phyloP scores from a whole-genome alignment of 148 eudicot genomes.

The Rhododendron vialii region DNA sequence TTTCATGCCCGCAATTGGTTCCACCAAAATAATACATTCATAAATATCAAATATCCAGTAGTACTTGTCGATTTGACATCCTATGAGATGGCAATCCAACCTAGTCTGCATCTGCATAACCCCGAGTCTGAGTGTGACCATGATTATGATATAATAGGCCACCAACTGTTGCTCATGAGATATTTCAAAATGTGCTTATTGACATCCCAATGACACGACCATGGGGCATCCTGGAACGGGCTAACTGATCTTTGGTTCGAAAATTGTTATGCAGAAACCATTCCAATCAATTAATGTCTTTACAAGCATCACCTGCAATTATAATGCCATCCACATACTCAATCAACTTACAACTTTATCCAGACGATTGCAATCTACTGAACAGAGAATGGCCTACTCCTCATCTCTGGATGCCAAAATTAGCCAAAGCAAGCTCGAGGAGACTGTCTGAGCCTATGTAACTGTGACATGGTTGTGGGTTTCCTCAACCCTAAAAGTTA shows the following conservation, averaged over 20 bases:
- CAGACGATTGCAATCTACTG: neutral
- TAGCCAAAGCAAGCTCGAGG: neutral
- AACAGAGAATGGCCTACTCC: neutral
- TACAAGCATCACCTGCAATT: neutral
- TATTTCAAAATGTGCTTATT: neutral
- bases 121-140: neutral
- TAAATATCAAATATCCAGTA: neutral
- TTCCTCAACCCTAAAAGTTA: neutral
- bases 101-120: neutral
- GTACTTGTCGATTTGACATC: neutral
- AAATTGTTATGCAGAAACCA: neutral
- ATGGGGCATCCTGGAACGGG: neutral
- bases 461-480: neutral
- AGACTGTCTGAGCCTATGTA: neutral
- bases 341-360: neutral
- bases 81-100: neutral
- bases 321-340: neutral
- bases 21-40: neutral
- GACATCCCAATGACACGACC: neutral
- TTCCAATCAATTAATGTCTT: neutral
- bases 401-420: neutral
- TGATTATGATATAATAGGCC: neutral
- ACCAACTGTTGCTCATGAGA: neutral
- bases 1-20: neutral
- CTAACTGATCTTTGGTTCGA: neutral